These are phyloP conservation scores for Endoconidiophora polonica DNA, from an alignment of 2,329 filamentous ascomycete species.

Conservation along the genomic window DNA sequence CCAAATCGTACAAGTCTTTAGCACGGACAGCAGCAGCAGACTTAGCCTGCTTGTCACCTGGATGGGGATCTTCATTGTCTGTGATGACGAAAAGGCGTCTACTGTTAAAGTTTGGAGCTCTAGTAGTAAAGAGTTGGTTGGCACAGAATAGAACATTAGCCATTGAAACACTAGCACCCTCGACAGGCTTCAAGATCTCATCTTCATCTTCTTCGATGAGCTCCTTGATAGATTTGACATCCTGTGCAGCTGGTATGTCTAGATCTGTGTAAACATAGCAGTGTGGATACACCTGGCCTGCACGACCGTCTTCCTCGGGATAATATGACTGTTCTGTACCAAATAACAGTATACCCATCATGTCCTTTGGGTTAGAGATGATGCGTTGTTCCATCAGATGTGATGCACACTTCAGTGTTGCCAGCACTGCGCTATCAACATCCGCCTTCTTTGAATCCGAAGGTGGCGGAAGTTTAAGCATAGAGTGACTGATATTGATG, in stretches of 20 bases:
- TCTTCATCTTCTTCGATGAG: slow-evolving; percentile 67
- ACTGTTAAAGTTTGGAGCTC: slow-evolving; percentile 85
- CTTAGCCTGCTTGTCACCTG: slow-evolving; percentile 51
- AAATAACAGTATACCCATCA: slow-evolving; percentile 91
- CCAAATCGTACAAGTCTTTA: slow-evolving; percentile 87
- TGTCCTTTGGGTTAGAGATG: slow-evolving; percentile 87
- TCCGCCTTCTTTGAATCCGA: slow-evolving; percentile 59
- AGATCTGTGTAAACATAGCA: slow-evolving; percentile 86
- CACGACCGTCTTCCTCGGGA: slow-evolving; percentile 43
- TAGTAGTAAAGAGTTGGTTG: slow-evolving; percentile 92
- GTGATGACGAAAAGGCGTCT: slow-evolving; percentile 90
- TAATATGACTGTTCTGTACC: slow-evolving; percentile 77
- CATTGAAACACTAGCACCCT: slow-evolving; percentile 55
- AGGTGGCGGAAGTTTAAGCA: slow-evolving; percentile 52
- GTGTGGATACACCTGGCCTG: slow-evolving; percentile 58
- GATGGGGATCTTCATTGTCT: slow-evolving; percentile 77
- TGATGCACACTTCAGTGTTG: slow-evolving; percentile 86
- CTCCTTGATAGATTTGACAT: slow-evolving; percentile 63
- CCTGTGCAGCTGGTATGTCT: slow-evolving; percentile 69
- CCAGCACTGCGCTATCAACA: slow-evolving; percentile 59
- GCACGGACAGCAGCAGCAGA: slow-evolving; percentile 71
- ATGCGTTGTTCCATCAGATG: slow-evolving; percentile 96
- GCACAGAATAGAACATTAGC: slow-evolving; percentile 84
- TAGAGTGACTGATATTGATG: slow-evolving; percentile 78
- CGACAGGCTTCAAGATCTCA: slow-evolving; percentile 50